phyloP scores from a whole-genome alignment of 176 grass and related monocot species.

The Otatea glauca region DNA sequence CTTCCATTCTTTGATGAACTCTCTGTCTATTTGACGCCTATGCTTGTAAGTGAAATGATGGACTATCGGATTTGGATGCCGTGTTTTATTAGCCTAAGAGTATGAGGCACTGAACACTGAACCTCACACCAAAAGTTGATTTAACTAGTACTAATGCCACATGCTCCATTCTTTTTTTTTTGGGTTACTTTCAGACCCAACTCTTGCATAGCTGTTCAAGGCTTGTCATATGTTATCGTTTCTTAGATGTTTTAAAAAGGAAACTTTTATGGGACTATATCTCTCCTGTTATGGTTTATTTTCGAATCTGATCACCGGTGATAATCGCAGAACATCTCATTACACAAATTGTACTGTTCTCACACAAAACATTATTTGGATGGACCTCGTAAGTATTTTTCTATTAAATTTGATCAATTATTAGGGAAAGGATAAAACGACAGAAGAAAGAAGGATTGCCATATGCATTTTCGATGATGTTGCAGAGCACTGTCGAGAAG shows the following conservation, averaged over 20 bases:
- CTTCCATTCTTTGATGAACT: constrained; percentile 80
- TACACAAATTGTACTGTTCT: constrained; percentile 3
- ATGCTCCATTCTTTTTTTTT: background rate
- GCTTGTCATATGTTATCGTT: constrained; percentile 1
- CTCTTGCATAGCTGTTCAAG: background rate
- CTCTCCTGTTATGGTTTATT: background rate
- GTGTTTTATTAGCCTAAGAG: constrained; percentile 13
- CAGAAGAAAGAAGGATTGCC: constrained; percentile 75
- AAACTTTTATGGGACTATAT: background rate
- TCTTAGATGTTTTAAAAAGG: background rate
- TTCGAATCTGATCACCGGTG: background rate
- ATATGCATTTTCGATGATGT: constrained; percentile 91
- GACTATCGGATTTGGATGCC: constrained; percentile 17
- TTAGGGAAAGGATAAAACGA: constrained; percentile 71
- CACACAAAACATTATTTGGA: background rate
- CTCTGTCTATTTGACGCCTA: constrained; percentile 69
- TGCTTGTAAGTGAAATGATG: constrained; percentile 64
- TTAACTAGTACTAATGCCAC: constrained; percentile 13
- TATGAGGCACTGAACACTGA: background rate
- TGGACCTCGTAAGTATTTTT: constrained; percentile 4
- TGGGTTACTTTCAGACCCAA: constrained; percentile 26
- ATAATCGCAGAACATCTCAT: constrained; percentile 24
- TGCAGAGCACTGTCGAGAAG: constrained; percentile 77
- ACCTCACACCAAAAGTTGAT: background rate
- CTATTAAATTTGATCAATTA: constrained; percentile 29